A percentile compares a stretch with the other conserved stretches of the same genome.
Conservation (phyloP, 225 moss, liverwort and hornwort genomes). For the Polytrichum commune region DNA sequence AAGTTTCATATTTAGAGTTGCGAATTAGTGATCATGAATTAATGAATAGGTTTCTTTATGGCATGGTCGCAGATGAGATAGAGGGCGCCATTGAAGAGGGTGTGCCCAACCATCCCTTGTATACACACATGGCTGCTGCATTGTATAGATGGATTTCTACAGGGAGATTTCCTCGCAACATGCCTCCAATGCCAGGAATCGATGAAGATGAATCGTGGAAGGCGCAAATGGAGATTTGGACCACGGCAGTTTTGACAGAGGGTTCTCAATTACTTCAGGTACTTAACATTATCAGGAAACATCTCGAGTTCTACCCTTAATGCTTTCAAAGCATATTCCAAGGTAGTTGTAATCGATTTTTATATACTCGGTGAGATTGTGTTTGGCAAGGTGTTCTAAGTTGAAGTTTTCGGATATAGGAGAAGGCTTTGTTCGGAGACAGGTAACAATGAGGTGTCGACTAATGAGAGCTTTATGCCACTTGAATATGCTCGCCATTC, state of each 20-base stretch:
- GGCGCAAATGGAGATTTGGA: constrained; percentile 53
- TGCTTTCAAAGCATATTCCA: too few relatives aligned
- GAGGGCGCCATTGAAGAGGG: constrained; percentile 42
- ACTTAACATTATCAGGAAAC: constrained; percentile 1
- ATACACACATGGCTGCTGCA: constrained; percentile 57
- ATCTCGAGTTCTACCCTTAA: background rate
- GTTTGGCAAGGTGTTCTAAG: too few relatives aligned
- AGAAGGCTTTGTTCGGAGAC: too few relatives aligned
- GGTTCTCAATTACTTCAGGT: constrained; percentile 69
- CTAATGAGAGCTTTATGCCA: too few relatives aligned
- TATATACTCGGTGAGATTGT: too few relatives aligned
- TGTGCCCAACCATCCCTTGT: constrained; percentile 67
- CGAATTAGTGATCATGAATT: background rate
- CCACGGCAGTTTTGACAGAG: constrained; percentile 40
- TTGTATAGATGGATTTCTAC: constrained; percentile 60
- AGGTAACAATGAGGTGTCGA: too few relatives aligned
- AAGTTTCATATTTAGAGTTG: background rate
- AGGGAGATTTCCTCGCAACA: constrained; percentile 51
- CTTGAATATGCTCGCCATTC: too few relatives aligned
- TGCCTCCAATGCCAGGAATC: constrained; percentile 70
- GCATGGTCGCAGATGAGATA: constrained; percentile 28
- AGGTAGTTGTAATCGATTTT: too few relatives aligned
- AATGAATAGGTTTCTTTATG: background rate
- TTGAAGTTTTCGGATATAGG: too few relatives aligned
- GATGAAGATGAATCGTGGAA: constrained; percentile 53